Evolutionary conservation across 345 rosid genomes (phyloP).

Genomic region (Lagerstroemia speciosa): DNA sequence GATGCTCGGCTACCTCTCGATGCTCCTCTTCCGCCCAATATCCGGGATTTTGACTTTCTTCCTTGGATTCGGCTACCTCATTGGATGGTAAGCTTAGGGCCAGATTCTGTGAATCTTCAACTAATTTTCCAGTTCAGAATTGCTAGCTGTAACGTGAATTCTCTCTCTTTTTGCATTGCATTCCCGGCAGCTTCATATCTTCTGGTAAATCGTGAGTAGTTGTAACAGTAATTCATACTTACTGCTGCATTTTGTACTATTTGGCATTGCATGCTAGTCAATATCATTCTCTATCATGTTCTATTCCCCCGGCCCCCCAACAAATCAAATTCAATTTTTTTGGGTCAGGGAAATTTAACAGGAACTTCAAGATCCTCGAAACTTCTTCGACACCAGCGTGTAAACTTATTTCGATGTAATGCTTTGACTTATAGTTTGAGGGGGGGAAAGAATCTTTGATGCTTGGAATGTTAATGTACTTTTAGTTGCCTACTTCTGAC

Average conservation of each 20-base stretch:
- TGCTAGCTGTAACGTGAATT: neutral
- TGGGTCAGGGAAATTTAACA: neutral
- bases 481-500: neutral
- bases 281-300: too few species aligned
- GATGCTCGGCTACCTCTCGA: conserved; percentile 63
- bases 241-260: neutral
- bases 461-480: too few species aligned
- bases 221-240: neutral
- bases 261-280: neutral
- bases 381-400: too few species aligned
- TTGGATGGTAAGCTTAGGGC: conserved; percentile 56
- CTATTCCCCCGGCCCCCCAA: too few species aligned
- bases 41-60: conserved; percentile 71
- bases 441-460: too few species aligned
- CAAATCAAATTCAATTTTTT: neutral
- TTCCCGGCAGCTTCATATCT: neutral
- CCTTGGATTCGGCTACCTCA: conserved; percentile 71
- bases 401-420: neutral
- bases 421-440: neutral
- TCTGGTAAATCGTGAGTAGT: neutral
- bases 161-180: neutral
- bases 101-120: neutral
- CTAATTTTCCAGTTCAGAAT: neutral
- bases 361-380: neutral
- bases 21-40: conserved; percentile 53